Conservation (phyloP, 257 asterid species). For the Salvia rosmarinus region DNA sequence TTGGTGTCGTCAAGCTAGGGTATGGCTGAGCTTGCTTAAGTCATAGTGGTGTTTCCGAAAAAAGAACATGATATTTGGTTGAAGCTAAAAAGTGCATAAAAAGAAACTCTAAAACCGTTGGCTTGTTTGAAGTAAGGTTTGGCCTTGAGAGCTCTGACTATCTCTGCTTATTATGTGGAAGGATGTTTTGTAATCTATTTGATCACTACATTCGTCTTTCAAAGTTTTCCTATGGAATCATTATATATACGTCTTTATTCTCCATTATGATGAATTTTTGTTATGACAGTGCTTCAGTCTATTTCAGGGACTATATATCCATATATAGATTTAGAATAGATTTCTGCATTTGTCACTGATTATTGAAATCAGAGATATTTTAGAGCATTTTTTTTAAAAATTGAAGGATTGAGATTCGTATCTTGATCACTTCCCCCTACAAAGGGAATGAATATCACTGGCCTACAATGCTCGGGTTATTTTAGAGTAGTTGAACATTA, state of each 20-base stretch:
- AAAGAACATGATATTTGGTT: background rate
- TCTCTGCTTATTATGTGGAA: conserved; percentile 14
- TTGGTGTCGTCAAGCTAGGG: background rate
- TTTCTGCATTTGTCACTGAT: too few relatives aligned
- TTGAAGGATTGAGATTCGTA: too few relatives aligned
- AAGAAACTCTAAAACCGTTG: conserved; percentile 18
- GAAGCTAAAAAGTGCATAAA: conserved; percentile 22
- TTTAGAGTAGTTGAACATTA: too few relatives aligned
- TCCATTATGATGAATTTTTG: background rate
- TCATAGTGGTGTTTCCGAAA: background rate
- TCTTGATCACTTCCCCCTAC: too few relatives aligned
- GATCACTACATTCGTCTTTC: conserved; percentile 20
- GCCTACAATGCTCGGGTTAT: too few relatives aligned
- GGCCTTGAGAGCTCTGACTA: conserved; percentile 5
- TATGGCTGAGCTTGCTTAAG: conserved; percentile 4
- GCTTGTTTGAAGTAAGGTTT: conserved; percentile 18
- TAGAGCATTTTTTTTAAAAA: too few relatives aligned
- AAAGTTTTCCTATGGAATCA: background rate
- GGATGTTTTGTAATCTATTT: conserved; percentile 9
- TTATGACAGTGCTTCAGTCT: too few relatives aligned
- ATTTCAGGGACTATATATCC: too few relatives aligned
- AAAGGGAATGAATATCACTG: too few relatives aligned
- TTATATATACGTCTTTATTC: background rate
- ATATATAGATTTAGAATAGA: too few relatives aligned
- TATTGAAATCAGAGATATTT: too few relatives aligned